Evolutionary conservation across 2,329 filamentous ascomycete species (phyloP).

Genomic region (Ophiosphaerella korrae): DNA sequence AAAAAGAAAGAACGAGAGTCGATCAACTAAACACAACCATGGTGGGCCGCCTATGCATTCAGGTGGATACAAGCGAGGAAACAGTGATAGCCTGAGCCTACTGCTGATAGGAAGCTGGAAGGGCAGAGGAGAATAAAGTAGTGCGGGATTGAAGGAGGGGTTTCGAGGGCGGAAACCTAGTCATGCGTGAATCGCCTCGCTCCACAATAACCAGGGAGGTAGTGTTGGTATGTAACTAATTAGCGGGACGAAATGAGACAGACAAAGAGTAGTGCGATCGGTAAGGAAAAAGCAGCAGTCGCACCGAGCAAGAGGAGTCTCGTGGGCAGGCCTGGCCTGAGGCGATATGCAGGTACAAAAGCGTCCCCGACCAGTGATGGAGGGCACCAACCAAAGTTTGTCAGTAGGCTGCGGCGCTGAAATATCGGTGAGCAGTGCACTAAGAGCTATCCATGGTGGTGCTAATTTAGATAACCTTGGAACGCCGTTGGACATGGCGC

Average conservation of each 20-base stretch:
- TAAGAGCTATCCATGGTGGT: slow-evolving; percentile 24
- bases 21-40: slow-evolving; percentile 37
- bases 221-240: slow-evolving; percentile 37
- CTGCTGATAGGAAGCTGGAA: slow-evolving; percentile 25
- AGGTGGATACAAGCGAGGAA: slow-evolving; percentile 20
- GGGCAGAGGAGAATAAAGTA: slow-evolving; percentile 40
- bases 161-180: slow-evolving; percentile 27
- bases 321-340: slow-evolving; percentile 26
- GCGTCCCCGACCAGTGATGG: slow-evolving; percentile 18
- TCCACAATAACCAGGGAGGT: slow-evolving; percentile 32
- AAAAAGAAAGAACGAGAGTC: slow-evolving; percentile 21
- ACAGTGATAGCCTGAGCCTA: slow-evolving; percentile 24
- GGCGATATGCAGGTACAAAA: slow-evolving; percentile 36
- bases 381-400: slow-evolving; percentile 25
- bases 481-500: slow-evolving; percentile 31
- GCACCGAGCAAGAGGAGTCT: slow-evolving; percentile 30
- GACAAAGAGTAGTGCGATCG: slow-evolving; percentile 30
- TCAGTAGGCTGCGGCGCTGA: slow-evolving; percentile 28
- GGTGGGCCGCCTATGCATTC: slow-evolving; percentile 25
- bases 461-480: slow-evolving; percentile 35
- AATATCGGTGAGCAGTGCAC: slow-evolving; percentile 39
- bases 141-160: slow-evolving; percentile 33
- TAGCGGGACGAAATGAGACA: slow-evolving; percentile 28
- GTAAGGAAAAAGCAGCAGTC: slow-evolving; percentile 25
- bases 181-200: slow-evolving; percentile 41